These are phyloP conservation scores for Trichoderma sp. DNA, from an alignment of 2,329 filamentous ascomycete species.

Conservation along the genomic window DNA sequence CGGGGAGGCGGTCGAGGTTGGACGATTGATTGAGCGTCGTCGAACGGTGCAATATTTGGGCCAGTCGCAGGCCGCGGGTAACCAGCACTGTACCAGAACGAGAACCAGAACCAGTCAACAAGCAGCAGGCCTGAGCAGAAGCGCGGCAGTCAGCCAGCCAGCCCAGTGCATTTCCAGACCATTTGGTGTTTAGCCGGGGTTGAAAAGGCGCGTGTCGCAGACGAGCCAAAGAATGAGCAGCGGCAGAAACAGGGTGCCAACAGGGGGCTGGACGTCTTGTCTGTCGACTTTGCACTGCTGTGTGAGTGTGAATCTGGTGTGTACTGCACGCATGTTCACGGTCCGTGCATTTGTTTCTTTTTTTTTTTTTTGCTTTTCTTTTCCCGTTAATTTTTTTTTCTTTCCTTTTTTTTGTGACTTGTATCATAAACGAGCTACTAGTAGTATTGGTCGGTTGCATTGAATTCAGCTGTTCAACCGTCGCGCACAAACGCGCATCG, in stretches of 20 bases:
- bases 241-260: conserved; percentile 21
- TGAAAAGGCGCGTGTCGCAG: conserved; percentile 22
- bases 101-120: neutral
- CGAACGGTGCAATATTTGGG: neutral
- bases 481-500: neutral
- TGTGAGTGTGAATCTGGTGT: neutral
- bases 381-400: neutral
- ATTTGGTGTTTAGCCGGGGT: neutral
- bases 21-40: neutral
- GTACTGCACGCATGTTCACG: neutral
- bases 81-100: neutral
- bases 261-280: conserved; percentile 4
- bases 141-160: conserved; percentile 3
- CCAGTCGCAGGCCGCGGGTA: neutral
- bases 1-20: neutral
- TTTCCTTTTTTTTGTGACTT: neutral
- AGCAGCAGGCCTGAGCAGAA: neutral
- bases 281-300: neutral
- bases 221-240: conserved; percentile 21
- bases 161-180: conserved; percentile 5
- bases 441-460: neutral
- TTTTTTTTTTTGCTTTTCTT: neutral
- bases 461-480: neutral
- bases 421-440: neutral
- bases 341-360: neutral